These are phyloP conservation scores for Phyllosticta citrichinensis DNA, from an alignment of 2,329 filamentous ascomycete genomes.

Conservation along the genomic window DNA sequence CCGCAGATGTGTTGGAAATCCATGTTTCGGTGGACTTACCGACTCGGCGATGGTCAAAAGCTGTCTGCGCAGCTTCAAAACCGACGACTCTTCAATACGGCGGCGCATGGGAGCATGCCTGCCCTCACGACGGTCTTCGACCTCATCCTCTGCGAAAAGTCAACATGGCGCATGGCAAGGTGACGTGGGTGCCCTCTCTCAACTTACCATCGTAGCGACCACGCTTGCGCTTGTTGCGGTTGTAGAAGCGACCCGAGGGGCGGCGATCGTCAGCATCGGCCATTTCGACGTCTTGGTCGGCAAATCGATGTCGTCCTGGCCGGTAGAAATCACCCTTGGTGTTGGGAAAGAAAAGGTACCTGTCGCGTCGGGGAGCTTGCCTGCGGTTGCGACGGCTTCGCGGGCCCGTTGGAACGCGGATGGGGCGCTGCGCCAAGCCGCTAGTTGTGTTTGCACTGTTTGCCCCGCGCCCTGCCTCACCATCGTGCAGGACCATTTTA, in stretches of 20 bases:
- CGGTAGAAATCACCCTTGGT: slow-evolving; percentile 7
- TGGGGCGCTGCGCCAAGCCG: background rate
- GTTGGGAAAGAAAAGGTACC: background rate
- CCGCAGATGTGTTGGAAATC: background rate
- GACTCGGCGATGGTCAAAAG: slow-evolving; percentile 29
- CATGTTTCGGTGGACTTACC: slow-evolving; percentile 7
- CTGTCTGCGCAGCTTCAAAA: slow-evolving; percentile 24
- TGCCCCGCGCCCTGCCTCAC: background rate
- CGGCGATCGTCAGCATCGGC: slow-evolving; percentile 15
- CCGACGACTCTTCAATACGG: slow-evolving; percentile 25
- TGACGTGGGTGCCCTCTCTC: slow-evolving; percentile 13
- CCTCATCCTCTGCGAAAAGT: slow-evolving; percentile 16
- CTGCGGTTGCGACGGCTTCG: slow-evolving; percentile 1
- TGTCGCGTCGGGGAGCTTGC: slow-evolving; percentile 4
- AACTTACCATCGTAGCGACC: slow-evolving; percentile 61
- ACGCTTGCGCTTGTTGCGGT: slow-evolving; percentile 54
- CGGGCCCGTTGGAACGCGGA: slow-evolving; percentile 5
- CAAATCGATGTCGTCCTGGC: background rate
- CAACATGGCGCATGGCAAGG: background rate
- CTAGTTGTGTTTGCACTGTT: slow-evolving; percentile 1
- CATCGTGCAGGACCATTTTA: slow-evolving; percentile 3
- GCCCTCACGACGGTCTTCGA: slow-evolving; percentile 17
- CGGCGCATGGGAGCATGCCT: slow-evolving; percentile 22
- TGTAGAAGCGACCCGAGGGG: slow-evolving; percentile 10
- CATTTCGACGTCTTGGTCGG: background rate